Base-by-base conservation (phyloP, 192 early-diverging fungal genomes). In the Podila horticola region DNA sequence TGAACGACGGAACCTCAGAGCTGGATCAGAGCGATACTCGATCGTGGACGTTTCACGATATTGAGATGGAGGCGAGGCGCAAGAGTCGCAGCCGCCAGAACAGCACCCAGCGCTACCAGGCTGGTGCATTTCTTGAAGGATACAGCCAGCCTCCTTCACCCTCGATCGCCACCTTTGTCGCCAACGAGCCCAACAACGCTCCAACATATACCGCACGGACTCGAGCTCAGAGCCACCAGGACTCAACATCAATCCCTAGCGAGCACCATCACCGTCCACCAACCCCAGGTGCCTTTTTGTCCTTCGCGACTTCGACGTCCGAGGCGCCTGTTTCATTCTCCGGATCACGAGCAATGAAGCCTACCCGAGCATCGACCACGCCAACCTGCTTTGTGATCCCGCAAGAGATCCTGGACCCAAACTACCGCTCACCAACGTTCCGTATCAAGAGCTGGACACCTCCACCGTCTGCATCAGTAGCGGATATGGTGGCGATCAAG, bases 371-470 rank as follows among this genome's bases (percentile, higher is more conserved):
- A 1, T 62, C 71, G 0, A 65, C 71, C 15, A 31, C 64, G 4
- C 30, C 28, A 7, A 22, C 51, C 10, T 50, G 60, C 51, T 66
- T 81, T 22, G 61, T 55, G 31, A 81, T 81, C 26, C 77, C 77
- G n/a, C 77, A 73, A 58, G 77, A 81, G 62, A 81, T 81, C 17
- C 24, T 81, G 67, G 77, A 81, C 30, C 77, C 77, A 0, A 72
- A 36, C 19, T 81, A 81, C 33, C 60, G 61, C 22, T 73, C 77
- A 4, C 77, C 77, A 0, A 65, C 77, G 6, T 81, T 81, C 20
- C 33, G 71, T 7, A 81, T 81, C 71, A 81, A 81, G 62, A 81
- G 71, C 63, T 81, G 77, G 77, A 73, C 50, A 24, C 77, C 77
- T 0, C 62, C 73, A 5, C 36, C 71, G 5, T 29, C 77, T 28